Percentiles rank a stretch among this genome's conserved stretches.
Evolutionary conservation across 169 alveolate genomes (phyloP).

Genomic region (Plasmodium cynomolgi): DNA sequence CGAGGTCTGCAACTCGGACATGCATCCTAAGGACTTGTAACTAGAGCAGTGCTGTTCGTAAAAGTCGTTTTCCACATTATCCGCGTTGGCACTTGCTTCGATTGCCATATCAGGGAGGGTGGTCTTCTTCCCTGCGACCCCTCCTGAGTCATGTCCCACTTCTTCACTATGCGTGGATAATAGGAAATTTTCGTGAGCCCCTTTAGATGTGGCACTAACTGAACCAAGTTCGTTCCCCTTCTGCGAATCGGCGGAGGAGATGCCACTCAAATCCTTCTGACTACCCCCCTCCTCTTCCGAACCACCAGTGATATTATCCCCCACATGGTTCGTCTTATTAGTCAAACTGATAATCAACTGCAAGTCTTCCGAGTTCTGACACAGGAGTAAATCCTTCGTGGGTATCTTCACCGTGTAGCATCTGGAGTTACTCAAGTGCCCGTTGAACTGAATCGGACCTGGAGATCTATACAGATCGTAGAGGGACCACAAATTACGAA

Average conservation of each 20-base stretch:
- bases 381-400: slow-evolving; percentile 23
- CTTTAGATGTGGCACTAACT: background rate
- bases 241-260: background rate
- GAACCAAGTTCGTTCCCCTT: background rate
- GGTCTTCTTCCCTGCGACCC: background rate
- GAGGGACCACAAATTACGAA: slow-evolving; percentile 94
- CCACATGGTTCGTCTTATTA: background rate
- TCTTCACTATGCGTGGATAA: background rate
- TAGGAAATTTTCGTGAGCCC: background rate
- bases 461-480: slow-evolving; percentile 94
- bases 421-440: slow-evolving; percentile 80
- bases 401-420: slow-evolving; percentile 78
- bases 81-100: background rate
- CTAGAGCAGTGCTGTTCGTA: slow-evolving; percentile 27
- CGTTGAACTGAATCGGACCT: slow-evolving; percentile 97
- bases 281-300: background rate
- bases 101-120: background rate
- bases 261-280: background rate
- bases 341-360: slow-evolving; percentile 37
- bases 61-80: background rate
- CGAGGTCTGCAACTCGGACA: slow-evolving; percentile 75
- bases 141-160: background rate
- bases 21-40: slow-evolving; percentile 64
- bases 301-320: background rate
- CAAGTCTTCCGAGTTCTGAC: slow-evolving; percentile 48